Evolutionary conservation across 1,139 yeast genomes (phyloP), one percentile per base, ranked within the genome.

Genomic region (Nematodospora anomalae): DNA sequence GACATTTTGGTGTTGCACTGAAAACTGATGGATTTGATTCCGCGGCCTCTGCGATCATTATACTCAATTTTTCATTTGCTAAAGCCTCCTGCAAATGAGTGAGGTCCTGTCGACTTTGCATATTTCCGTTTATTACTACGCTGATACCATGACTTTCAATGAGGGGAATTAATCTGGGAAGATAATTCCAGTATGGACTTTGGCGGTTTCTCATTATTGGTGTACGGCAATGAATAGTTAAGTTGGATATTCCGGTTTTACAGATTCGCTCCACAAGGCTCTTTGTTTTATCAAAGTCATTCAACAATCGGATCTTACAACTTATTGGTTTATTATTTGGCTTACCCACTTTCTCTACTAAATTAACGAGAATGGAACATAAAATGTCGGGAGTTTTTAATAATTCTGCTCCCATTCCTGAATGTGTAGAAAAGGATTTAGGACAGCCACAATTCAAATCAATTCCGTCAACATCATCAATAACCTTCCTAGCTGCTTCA

Each of bases 371-470:
- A 24, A 92, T 92, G 13, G 73, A 71, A 49, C 82, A 84, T 22
- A 92, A 67, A 32, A 76, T 62, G 32, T 86, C 96, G 0, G 97
- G 97, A 0, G 90, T 87, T 31, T 75, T 67, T 41, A 92, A 67
- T 32, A 92, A 67, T 1, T 96, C 97, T 3, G 97, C 96, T 4
- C 98, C 98, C 97, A 92, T 92, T 1, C 98, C 98, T 0, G 94
- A 74, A 58, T 89, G 97, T 3, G 88, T 74, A 1, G 89, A 81
- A 51, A 86, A 87, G 43, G 83, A 90, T 55, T 88, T 89, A 2
- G 98, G 98, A 62, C 98, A 92, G 4, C 98, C 98, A 28, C 96
- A 88, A 58, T 92, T 92, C 43, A 92, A 76, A 57, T 92, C 98
- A 10, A 92, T 84, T 6, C 95, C 97, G 44, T 81, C 89, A 1